Conservation (phyloP, 2,329 filamentous ascomycete genomes). For the Thielaviopsis euricoi region DNA sequence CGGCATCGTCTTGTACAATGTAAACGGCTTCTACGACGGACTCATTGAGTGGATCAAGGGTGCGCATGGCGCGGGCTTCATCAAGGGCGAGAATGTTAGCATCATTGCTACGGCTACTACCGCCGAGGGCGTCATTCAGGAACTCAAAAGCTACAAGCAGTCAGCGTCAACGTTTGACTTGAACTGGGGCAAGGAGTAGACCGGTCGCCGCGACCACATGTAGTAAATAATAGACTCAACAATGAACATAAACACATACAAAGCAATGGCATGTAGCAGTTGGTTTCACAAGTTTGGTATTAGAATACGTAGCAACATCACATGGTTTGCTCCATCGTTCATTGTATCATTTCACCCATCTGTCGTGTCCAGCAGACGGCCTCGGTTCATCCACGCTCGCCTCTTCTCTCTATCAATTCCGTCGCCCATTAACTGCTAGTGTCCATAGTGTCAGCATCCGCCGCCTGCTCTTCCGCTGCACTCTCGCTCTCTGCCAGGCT, state of each 20-base stretch:
- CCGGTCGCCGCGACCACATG: no score
- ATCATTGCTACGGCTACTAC: constrained; percentile 66
- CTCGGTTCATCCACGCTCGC: constrained; percentile 5
- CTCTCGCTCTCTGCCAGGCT: constrained; percentile 39
- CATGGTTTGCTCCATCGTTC: background rate
- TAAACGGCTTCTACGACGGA: constrained; percentile 85
- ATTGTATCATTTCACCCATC: background rate
- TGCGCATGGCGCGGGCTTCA: constrained; percentile 61
- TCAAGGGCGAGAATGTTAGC: constrained; percentile 48
- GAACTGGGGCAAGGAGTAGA: constrained; percentile 57
- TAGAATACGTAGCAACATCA: background rate
- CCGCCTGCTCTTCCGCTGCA: constrained; percentile 22
- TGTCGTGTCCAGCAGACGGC: background rate
- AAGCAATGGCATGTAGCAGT: background rate
- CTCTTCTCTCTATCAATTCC: constrained; percentile 10
- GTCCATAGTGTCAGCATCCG: constrained; percentile 19
- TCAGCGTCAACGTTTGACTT: constrained; percentile 63
- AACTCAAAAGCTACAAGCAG: constrained; percentile 57
- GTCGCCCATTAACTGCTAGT: constrained; percentile 16
- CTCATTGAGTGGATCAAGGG: constrained; percentile 66
- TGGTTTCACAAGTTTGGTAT: background rate
- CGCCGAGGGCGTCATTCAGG: constrained; percentile 54
- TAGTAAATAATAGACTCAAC: background rate
- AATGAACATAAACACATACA: background rate
- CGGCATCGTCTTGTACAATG: constrained; percentile 68